These are phyloP conservation scores for Prosopis cineraria DNA, from an alignment of 306 rosid species.

Conservation along the genomic window DNA sequence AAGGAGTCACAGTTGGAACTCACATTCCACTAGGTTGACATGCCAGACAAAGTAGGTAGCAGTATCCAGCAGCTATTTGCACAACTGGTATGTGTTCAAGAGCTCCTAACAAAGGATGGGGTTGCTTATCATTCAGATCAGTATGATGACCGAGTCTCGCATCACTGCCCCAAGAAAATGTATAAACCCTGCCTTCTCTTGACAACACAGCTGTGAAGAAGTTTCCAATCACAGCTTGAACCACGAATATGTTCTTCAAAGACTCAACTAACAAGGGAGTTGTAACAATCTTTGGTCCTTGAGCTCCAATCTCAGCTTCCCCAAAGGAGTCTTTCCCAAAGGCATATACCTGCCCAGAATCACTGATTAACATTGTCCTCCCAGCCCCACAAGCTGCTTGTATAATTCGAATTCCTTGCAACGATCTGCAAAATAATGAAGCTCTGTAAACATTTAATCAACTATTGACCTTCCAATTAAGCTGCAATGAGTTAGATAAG, in stretches of 20 bases:
- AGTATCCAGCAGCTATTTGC: constrained; percentile 97
- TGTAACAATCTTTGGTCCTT: constrained; percentile 57
- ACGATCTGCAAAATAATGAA: constrained; percentile 71
- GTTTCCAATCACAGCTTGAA: constrained; percentile 96
- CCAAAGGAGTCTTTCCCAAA: constrained; percentile 94
- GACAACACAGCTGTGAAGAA: constrained; percentile 95
- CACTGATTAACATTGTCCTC: constrained; percentile 92
- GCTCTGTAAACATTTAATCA: constrained; percentile 51
- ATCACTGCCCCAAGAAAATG: constrained; percentile 93
- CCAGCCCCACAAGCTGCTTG: constrained; percentile 92
- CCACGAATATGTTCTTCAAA: constrained; percentile 80
- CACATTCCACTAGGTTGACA: constrained; percentile 96
- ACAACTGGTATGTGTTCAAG: constrained; percentile 87
- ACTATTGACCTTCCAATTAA: constrained; percentile 42
- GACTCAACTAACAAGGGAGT: constrained; percentile 82
- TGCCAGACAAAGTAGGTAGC: constrained; percentile 96
- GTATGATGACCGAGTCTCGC: constrained; percentile 84
- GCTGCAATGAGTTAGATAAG: constrained; percentile 26
- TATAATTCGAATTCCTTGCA: constrained; percentile 87
- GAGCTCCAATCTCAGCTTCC: constrained; percentile 74
- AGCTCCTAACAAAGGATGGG: constrained; percentile 78
- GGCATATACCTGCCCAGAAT: constrained; percentile 82
- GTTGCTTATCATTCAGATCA: constrained; percentile 71
- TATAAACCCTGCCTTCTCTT: constrained; percentile 91
- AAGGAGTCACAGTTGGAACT: constrained; percentile 46